phyloP scores from a whole-genome alignment of 2,329 filamentous ascomycete genomes.

The Stachybotrys echinatus region DNA sequence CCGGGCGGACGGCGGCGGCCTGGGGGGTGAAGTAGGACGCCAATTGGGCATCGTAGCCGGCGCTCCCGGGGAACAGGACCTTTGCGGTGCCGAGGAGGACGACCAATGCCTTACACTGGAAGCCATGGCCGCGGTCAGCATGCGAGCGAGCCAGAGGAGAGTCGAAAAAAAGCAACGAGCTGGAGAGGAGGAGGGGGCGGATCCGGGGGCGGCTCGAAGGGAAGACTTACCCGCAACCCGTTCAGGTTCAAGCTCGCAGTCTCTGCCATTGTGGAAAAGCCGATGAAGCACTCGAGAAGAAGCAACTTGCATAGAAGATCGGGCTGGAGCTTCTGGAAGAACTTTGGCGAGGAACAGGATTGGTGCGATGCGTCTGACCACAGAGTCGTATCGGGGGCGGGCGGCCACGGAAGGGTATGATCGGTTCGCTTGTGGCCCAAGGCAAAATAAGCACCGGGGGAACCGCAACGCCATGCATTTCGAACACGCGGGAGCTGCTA shows the following conservation, averaged over 20 bases:
- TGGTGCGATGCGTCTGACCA: no score
- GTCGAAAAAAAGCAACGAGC: neutral
- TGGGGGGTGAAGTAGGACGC: neutral
- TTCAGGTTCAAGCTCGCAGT: neutral
- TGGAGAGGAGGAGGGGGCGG: neutral
- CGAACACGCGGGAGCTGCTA: no score
- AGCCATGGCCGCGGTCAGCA: neutral
- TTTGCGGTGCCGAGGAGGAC: neutral
- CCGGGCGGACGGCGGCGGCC: neutral
- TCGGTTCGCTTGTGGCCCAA: no score
- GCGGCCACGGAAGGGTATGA: neutral
- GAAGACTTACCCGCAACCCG: neutral
- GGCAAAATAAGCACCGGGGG: no score
- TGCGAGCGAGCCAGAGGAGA: neutral
- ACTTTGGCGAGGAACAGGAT: no score
- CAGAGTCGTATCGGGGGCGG: neutral
- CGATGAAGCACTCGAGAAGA: neutral
- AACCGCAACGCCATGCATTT: no score
- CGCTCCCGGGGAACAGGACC: neutral
- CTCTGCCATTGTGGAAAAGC: no score
- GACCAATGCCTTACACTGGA: neutral
- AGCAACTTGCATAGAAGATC: no score
- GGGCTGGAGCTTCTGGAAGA: no score
- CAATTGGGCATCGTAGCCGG: neutral
- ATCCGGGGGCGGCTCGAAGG: neutral